Evolutionary conservation across 202 grass and related monocot species (phyloP), one percentile per base, ranked within the genome.

Genomic region (Cymbopogon flexuosus): DNA sequence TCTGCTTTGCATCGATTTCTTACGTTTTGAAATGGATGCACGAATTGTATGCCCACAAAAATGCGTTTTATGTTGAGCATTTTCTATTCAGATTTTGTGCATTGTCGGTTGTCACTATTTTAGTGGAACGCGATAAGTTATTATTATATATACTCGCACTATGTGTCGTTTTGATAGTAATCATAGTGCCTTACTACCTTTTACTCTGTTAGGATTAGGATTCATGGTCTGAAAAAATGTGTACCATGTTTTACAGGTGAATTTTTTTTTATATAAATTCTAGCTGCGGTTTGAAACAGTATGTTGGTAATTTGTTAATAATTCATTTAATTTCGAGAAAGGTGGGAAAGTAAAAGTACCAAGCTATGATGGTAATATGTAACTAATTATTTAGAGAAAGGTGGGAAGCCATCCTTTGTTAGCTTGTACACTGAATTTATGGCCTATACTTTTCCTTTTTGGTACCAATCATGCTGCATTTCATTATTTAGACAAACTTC

Each of bases 401-500:
- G 68, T 68, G 16, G 69, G 52, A 80, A 74, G 54, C 62, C 42
- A 2, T 56, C 35, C 34, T 80, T 64, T 84, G 34, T 35, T 88
- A 27, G 76, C 52, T 11, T 21, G 37, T 33, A 49, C 68, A 11
- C 62, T 13, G 5, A 70, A 84, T 36, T 84, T 45, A 80, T 80
- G 70, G 43, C 35, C 3, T 58, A 56, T 2, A 8, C 5, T 81
- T 88, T 84, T 6, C 12, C 64, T 65, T 81, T 81, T 54, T 31
- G 56, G 76, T 81, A 85, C 70, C 54, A 71, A 16, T 57, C 51
- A 47, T 76, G 56, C 37, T 51, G 60, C 68, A 49, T 83, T 42
- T 34, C 2, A 10, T 43, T 66, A 79, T 45, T 15, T 18, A 10
- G 8, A n/a, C n/a, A n/a, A n/a, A n/a, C n/a, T 35, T 66, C 27